Percentiles rank a stretch among this genome's conserved stretches.
phyloP scores from a whole-genome alignment of 352 stramenopile species.

The Ophiocytium majus region DNA sequence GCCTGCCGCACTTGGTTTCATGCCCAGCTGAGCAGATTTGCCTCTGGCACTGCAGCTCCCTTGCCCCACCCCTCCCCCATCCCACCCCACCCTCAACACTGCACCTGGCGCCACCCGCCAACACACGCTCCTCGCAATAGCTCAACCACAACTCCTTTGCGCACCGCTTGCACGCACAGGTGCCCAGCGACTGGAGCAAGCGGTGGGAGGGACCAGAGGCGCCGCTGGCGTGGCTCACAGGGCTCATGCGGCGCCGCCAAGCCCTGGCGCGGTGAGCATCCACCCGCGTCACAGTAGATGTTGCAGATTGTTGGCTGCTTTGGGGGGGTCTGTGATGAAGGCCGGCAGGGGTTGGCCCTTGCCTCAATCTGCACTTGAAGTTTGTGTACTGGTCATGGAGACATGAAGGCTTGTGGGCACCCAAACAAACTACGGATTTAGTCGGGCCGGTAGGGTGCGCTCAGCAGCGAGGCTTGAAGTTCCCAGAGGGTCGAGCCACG shows the following conservation, averaged over 20 bases:
- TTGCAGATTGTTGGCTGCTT: neutral
- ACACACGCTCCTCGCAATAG: neutral
- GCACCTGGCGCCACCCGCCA: neutral
- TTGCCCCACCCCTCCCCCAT: too few species aligned
- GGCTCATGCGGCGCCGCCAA: constrained; percentile 70
- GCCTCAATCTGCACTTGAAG: neutral
- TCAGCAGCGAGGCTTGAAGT: too few species aligned
- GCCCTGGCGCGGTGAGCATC: constrained; percentile 62
- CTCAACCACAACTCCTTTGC: too few species aligned
- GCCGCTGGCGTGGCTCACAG: constrained; percentile 69
- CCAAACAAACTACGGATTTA: too few species aligned
- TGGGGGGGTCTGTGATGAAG: neutral
- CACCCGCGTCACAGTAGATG: neutral
- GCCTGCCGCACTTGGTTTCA: neutral
- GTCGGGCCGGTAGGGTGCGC: too few species aligned
- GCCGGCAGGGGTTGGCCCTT: neutral
- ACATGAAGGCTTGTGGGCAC: too few species aligned
- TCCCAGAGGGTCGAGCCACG: too few species aligned
- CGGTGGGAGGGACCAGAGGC: constrained; percentile 73
- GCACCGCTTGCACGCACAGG: neutral
- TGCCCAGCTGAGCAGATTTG: neutral
- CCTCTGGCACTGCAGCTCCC: too few species aligned
- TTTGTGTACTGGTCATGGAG: neutral
- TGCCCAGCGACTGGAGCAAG: constrained; percentile 46
- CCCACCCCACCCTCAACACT: neutral